Base-by-base conservation (phyloP, 805 yeast genomes). In the Candida nemodendra region DNA sequence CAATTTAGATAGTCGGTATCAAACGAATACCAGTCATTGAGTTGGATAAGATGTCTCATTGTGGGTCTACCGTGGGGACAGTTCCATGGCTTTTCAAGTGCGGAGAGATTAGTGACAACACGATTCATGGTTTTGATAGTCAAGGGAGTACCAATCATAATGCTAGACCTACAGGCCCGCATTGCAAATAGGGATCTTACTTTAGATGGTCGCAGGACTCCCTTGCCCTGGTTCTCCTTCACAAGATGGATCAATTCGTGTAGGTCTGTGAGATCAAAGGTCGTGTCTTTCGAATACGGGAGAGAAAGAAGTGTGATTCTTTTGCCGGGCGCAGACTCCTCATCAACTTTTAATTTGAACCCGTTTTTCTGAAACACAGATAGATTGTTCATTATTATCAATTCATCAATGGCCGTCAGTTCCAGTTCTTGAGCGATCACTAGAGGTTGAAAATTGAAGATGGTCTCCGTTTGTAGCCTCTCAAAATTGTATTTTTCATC, bases 41-140 rank as follows among this genome's bases (percentile, higher is more conserved):
- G 54, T 39, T 85, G 88, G 42, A 81, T 77, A 41, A 91, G 67
- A 61, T 91, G 97, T 38, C 99, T 72, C 84, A 93, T 79, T 1
- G 99, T 93, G 0, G 99, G 99, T 46, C 99, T 68, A 0, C 99
- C 99, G 62, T 93, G 99, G 0, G 99, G 99, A 54, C 89, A 80
- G 51, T 82, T 84, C 99, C 99, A 93, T 0, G 99, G 99, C 56
- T 87, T 86, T 44, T 88, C 90, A 26, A 93, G 67, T 0, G 59
- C 65, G 9, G 91, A 77, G 36, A 93, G 65, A 53, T 88, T 74
- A 21, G 65, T 57, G 5, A 93, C 90, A 2, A 93, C 78, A 26
- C 54, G 65, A 2, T 61, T 56, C 99, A 93, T 93, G 6, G 78
- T 73, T 7, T 59, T 66, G 21, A 38, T 47, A 6, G 68, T 71